Base-by-base conservation (phyloP, 1,284 basidiomycete genomes). In the Xerocomus amazonicus region DNA sequence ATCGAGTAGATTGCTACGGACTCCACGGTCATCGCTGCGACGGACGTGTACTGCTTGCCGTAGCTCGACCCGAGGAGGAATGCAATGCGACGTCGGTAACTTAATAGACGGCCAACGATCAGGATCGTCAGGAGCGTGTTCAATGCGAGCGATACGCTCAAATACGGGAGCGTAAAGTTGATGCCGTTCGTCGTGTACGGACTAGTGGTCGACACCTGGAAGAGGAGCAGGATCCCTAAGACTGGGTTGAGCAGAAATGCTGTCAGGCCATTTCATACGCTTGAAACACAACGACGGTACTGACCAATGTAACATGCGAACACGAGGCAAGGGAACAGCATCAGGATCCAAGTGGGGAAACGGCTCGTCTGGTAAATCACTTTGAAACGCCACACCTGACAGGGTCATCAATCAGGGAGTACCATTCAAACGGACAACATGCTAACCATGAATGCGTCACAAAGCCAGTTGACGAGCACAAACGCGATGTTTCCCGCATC, bases 311-410 rank as follows among this genome's bases (percentile, higher is more conserved):
- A 65, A 3, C 42, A 54, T 4, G 39, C 29, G 1, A 55, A 23
- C 41, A 57, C 38, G 9, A 63, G 14, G 35, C 43, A 45, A 4
- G 61, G 62, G 3, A 65, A 43, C 9, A 58, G 0, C 42, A 65
- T 44, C 7, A 57, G 27, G 3, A 45, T 12, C 61, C 63, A 52
- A 6, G 35, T 29, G 9, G 59, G 57, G 1, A 29, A 8, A 9
- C 19, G 27, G 9, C 13, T 47, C 3, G 3, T 35, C 27, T 57
- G 45, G 17, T 50, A 67, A 16, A 67, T 55, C 9, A 67, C 55
- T 35, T 59, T 63, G 19, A 50, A 58, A 2, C 67, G 63, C 59
- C 65, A 70, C 2, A 70, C 50, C 68, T 69, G 31, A 29, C 2
- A 0, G 23, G 3, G 3, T 29, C 8, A 26, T 49, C 14, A 55